Base-by-base conservation (phyloP, 805 yeast species). In the Ogataea haglerorum region DNA sequence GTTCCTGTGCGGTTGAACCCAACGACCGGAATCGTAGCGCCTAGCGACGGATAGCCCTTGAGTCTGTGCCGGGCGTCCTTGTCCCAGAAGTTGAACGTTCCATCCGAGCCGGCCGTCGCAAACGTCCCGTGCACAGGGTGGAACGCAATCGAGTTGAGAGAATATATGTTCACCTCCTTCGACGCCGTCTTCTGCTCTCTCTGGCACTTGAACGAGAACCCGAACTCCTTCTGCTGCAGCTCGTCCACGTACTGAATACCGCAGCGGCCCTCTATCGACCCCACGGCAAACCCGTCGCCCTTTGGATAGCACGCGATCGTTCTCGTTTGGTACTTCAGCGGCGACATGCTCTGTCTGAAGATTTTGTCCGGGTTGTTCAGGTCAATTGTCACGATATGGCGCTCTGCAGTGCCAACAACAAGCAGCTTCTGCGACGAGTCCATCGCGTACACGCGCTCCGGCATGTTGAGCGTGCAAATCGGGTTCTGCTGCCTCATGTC, bases 201-300 rank as follows among this genome's bases (percentile, higher is more conserved):
- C 61, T 93, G 99, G 64, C 99, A 93, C 61, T 87, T 86, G 75
- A 93, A 93, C 5, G 96, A 82, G 61, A 91, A 93, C 3, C 93
- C 93, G 25, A 61, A 61, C 51, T 78, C 75, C 41, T 73, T 72
- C 56, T 84, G 95, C 53, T 84, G 88, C 38, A 72, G 72, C 17
- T 87, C 96, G 54, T 86, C 95, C 40, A 91, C 79, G 60, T 90
- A 93, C 60, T 88, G 95, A 53, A 93, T 81, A 10, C 95, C 95
- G 66, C 98, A 88, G 51, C 99, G 75, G 24, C 98, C 98, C 66
- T 93, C 99, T 34, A 91, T 78, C 6, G 95, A 83, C 4, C 96
- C 98, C 35, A 93, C 66, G 1, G 96, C 96, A 64, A 75, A 93
- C 8, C 98, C 97, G 55, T 85, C 82, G 10, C 95, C 98, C 48